These are phyloP conservation scores for Coleophoma eucalyptorum DNA, from an alignment of 2,329 filamentous ascomycete species.

Conservation along the genomic window DNA sequence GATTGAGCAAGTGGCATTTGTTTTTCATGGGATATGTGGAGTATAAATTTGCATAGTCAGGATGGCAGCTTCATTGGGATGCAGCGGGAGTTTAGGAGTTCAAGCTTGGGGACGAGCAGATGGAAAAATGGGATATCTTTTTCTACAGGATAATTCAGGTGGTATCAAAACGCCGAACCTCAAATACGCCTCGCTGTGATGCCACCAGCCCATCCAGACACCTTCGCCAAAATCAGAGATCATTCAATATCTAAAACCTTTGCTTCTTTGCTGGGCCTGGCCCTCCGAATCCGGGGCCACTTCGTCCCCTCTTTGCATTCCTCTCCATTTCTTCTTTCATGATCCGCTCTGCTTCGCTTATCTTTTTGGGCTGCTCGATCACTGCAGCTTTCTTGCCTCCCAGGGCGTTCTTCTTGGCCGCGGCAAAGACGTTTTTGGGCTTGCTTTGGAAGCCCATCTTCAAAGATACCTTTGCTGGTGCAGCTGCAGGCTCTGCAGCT, in stretches of 20 bases:
- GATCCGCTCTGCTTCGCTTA: conserved; percentile 83
- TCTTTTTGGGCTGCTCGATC: conserved; percentile 68
- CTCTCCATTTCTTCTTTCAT: conserved; percentile 82
- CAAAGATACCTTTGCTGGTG: conserved; percentile 49
- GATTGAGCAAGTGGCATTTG: too few species aligned
- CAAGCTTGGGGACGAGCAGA: too few species aligned
- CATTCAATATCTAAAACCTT: conserved; percentile 26
- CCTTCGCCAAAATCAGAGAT: not conserved
- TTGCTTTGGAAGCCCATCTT: conserved; percentile 64
- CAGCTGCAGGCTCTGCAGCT: conserved; percentile 10
- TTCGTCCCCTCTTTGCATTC: conserved; percentile 57
- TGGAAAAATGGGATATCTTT: too few species aligned
- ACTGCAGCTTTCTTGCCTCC: conserved; percentile 58
- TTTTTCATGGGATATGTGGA: too few species aligned
- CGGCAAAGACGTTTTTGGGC: conserved; percentile 73
- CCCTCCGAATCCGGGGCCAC: conserved; percentile 40
- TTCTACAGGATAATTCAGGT: conserved; percentile 2
- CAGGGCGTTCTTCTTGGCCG: conserved; percentile 66
- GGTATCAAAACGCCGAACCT: conserved; percentile 4
- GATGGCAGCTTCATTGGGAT: conserved; percentile 3
- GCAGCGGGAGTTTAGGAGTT: conserved; percentile 14
- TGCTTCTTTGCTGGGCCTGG: conserved; percentile 47
- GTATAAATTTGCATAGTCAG: not conserved
- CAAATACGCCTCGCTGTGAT: conserved; percentile 3
- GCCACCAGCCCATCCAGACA: not conserved